Evolutionary conservation across 306 rosid species (phyloP), one percentile per base, ranked within the genome.

Genomic region (Lotus japonicus): DNA sequence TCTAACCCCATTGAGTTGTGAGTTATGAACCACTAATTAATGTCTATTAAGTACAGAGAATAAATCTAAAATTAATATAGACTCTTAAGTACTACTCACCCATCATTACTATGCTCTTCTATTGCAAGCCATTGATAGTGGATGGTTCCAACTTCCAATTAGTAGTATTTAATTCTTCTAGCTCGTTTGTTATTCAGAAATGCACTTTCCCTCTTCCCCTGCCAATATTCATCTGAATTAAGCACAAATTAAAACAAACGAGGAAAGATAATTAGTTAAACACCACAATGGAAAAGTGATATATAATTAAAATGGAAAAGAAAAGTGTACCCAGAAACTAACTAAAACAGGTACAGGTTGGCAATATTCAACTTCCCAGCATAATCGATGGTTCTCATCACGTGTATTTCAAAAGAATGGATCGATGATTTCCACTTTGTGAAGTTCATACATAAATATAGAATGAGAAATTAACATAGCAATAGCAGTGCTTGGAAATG

Each of bases 81-180:
- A 77, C 60, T 36, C 23, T 18, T 8, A 49, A 74, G 11, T 2
- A 31, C 7, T 31, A 35, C 71, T 75, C 71, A 59, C 83, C 85
- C 38, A 64, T 48, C 35, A 16, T 51, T 67, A 49, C 33, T 42
- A 44, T 16, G 71, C 82, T 64, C 82, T 64, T 79, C 81, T 72
- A 61, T 55, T 75, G 77, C 73, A 68, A 82, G 43, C 97, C 94
- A 70, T 73, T 77, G 81, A 83, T 71, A 83, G 89, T 88, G 94
- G 87, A 77, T 18, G 68, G 19, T 62, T 58, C 49, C 70, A 81
- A 58, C 70, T 48, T 62, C 9, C 5, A 4, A 26, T 3, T 1
- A 2, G 33, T 26, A 31, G 36, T 31, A 31, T 31, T 31, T 31
- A 5, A 61, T 28, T 14, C 35, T 19, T 21, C 26, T 1, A 21